Evolutionary conservation across 305 asterid species (phyloP).

Genomic region (Ilex paraguariensis): DNA sequence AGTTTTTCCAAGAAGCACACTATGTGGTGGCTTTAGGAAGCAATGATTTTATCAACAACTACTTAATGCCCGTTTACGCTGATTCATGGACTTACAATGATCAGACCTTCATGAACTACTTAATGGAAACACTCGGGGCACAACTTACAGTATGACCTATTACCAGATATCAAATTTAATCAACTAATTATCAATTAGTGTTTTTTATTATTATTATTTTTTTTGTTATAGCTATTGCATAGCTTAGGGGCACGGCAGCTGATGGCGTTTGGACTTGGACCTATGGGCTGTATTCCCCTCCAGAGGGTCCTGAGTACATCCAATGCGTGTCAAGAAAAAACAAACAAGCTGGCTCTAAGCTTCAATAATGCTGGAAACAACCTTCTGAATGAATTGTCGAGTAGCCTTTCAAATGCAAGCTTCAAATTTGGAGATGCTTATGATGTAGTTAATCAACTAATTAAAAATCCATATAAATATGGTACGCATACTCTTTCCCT

Average conservation of each 20-base stretch:
- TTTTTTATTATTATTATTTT: neutral
- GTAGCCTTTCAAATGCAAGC: conserved; percentile 57
- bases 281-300: conserved; percentile 95
- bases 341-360: conserved; percentile 57
- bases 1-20: conserved; percentile 54
- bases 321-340: conserved; percentile 66
- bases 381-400: conserved; percentile 36
- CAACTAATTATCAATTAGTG: neutral
- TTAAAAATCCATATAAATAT: conserved; percentile 52
- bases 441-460: conserved; percentile 69
- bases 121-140: conserved; percentile 42
- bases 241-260: conserved; percentile 60
- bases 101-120: conserved; percentile 42
- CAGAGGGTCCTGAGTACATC: conserved; percentile 68
- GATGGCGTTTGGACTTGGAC: conserved; percentile 86
- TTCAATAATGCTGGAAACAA: conserved; percentile 48
- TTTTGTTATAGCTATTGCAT: conserved; percentile 43
- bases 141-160: conserved; percentile 44
- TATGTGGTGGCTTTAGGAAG: conserved; percentile 87
- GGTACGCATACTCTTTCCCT: conserved; percentile 18
- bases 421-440: conserved; percentile 77
- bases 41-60: conserved; percentile 90
- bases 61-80: conserved; percentile 71
- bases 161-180: too few species aligned
- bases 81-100: conserved; percentile 75